A percentile compares a stretch with the other conserved stretches of the same genome.
Evolutionary conservation across 768 basidiomycete species (phyloP).

Genomic region (Udeniomyces megalosporus): DNA sequence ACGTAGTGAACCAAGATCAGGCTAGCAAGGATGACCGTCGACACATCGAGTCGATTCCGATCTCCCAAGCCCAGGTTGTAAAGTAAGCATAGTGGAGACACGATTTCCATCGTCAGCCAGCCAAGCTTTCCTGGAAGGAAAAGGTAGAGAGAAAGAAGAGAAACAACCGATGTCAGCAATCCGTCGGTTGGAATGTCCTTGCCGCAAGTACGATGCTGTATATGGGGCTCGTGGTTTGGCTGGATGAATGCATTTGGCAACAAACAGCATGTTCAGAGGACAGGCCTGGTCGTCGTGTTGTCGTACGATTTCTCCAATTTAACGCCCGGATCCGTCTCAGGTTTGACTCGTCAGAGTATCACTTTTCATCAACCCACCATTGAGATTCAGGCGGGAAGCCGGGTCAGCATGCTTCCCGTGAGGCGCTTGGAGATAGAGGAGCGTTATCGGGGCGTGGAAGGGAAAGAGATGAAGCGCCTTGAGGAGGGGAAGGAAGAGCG

Average conservation of each 20-base stretch:
- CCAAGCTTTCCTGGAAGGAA: background rate
- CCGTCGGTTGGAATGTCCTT: too few relatives aligned
- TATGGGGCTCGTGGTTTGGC: too few relatives aligned
- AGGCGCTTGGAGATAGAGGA: background rate
- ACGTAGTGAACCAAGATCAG: background rate
- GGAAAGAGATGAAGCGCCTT: background rate
- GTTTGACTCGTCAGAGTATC: too few relatives aligned
- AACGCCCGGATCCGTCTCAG: too few relatives aligned
- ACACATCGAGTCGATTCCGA: background rate
- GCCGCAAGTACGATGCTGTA: too few relatives aligned
- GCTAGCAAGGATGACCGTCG: background rate
- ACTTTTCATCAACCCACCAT: too few relatives aligned
- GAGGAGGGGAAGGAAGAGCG: background rate
- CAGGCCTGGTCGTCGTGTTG: too few relatives aligned
- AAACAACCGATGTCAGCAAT: background rate
- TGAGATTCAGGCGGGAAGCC: background rate
- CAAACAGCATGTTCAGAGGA: background rate
- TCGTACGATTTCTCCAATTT: too few relatives aligned
- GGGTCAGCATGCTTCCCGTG: background rate
- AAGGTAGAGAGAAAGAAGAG: background rate
- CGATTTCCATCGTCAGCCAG: slow-evolving; percentile 2
- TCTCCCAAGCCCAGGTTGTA: background rate
- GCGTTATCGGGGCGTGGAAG: background rate
- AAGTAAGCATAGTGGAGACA: background rate
- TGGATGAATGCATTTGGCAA: background rate